Evolutionary conservation across 495 filamentous ascomycete genomes (phyloP), one percentile per base, ranked within the genome.

Genomic region (Evernia prunastri): DNA sequence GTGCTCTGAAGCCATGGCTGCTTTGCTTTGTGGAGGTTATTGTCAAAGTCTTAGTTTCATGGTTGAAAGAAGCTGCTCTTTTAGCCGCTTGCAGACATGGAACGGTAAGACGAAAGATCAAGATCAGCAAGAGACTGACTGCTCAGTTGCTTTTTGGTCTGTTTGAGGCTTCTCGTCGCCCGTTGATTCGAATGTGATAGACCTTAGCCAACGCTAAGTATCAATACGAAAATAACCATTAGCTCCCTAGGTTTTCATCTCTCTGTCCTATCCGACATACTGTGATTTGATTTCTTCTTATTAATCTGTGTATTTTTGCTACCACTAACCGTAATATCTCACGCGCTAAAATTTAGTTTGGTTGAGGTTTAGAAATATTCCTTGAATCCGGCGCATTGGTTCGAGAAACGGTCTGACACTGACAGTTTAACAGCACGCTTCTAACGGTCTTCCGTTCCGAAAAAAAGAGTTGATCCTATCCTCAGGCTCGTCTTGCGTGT

Each of bases 1-100:
- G 36, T 49, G 49, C 60, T 62, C 76, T 39, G 83, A 82, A 65
- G 84, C 82, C 51, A 58, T 66, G 36, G 59, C 60, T 62, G 49
- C 42, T 20, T n/a, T 62, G 49, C 42, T 20, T n/a, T 54, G 33
- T 29, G 53, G 35, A n/a, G 15, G 37, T 53, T 62, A 62, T 29
- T n/a, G 4, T 17, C n/a, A 42, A 40, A 17, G 60, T 36, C 47
- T 3, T 53, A 31, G 49, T 53, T 18, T 53, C 49, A 53, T 53
- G 6, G 25, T 33, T 53, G 25, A 29, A 53, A 31, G 25, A 15
- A 53, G 27, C 27, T 53, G 27, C 8, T 33, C 6, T 31, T n/a
- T 33, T 7, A 29, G 49, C 49, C 6, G 49, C 27, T 53, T 53
- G 49, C 49, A 31, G 49, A 33, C 5, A 31, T 11, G 8, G 4